phyloP scores from a whole-genome alignment of 176 grass and related monocot species.

The Cymbopogon citratus region DNA sequence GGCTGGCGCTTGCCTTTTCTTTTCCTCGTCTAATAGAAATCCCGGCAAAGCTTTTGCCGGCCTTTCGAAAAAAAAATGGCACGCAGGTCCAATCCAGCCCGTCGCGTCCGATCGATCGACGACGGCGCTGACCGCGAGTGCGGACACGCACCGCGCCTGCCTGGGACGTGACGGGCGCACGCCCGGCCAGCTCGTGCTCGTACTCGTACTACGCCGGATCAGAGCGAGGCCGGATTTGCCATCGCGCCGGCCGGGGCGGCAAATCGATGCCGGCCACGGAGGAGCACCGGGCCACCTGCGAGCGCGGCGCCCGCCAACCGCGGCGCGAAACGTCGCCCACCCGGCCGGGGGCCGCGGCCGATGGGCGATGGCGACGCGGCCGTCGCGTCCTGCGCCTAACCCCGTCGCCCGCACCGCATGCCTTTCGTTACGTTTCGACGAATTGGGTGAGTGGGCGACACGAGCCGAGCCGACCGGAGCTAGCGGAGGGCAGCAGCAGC shows the following conservation, averaged over 20 bases:
- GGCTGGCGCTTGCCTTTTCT: too few species aligned
- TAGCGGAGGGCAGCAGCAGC: background rate
- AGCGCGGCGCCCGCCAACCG: constrained; percentile 32
- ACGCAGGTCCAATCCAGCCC: constrained; percentile 17
- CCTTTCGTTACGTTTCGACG: background rate
- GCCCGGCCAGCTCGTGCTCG: background rate
- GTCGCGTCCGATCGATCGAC: background rate
- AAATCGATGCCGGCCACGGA: constrained; percentile 25
- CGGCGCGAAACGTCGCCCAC: constrained; percentile 32
- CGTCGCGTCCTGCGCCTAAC: constrained; percentile 7
- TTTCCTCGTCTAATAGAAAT: too few species aligned
- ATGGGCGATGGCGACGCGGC: constrained; percentile 15
- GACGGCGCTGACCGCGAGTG: background rate
- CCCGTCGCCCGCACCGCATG: background rate
- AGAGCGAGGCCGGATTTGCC: background rate
- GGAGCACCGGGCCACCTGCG: background rate
- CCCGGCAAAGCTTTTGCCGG: too few species aligned
- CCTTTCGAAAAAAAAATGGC: too few species aligned
- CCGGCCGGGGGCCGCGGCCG: background rate
- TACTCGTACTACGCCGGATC: background rate
- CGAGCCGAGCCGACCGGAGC: background rate
- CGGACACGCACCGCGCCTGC: background rate
- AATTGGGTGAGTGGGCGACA: background rate
- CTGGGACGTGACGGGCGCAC: background rate
- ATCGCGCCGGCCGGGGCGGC: background rate